A percentile compares a stretch with the other conserved stretches of the same genome.
These are phyloP conservation scores for Xanthoconium purpureum DNA, from an alignment of 768 basidiomycete genomes.

Conservation along the genomic window DNA sequence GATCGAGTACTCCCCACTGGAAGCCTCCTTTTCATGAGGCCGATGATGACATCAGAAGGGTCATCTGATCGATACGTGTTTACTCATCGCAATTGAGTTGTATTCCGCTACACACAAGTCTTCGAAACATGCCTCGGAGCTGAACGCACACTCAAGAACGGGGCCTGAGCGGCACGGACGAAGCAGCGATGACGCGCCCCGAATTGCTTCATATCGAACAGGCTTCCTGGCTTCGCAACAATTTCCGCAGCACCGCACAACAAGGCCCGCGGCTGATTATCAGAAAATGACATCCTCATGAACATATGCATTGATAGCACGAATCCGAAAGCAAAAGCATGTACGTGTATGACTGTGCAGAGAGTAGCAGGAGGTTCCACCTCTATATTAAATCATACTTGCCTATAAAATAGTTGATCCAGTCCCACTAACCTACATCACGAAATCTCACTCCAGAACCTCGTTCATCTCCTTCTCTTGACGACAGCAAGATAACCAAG, in stretches of 20 bases:
- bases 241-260: neutral
- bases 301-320: constrained; percentile 13
- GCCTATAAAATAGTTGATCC: constrained; percentile 27
- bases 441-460: constrained; percentile 14
- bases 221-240: neutral
- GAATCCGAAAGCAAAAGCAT: constrained; percentile 20
- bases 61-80: too few relatives aligned
- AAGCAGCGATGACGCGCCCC: neutral
- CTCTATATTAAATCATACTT: constrained; percentile 24
- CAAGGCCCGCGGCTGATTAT: neutral
- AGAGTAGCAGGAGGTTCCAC: constrained; percentile 23
- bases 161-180: neutral
- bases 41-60: too few relatives aligned
- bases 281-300: neutral
- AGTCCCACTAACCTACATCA: constrained; percentile 22
- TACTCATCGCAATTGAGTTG: too few relatives aligned
- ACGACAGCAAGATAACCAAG: constrained; percentile 71
- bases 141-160: neutral
- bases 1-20: too few relatives aligned
- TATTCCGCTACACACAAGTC: too few relatives aligned
- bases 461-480: constrained; percentile 44
- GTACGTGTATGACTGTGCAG: constrained; percentile 18
- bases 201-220: neutral
- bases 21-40: too few relatives aligned
- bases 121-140: neutral